These are phyloP conservation scores for Lichina pygmaea DNA, from an alignment of 495 filamentous ascomycete species.

Conservation along the genomic window DNA sequence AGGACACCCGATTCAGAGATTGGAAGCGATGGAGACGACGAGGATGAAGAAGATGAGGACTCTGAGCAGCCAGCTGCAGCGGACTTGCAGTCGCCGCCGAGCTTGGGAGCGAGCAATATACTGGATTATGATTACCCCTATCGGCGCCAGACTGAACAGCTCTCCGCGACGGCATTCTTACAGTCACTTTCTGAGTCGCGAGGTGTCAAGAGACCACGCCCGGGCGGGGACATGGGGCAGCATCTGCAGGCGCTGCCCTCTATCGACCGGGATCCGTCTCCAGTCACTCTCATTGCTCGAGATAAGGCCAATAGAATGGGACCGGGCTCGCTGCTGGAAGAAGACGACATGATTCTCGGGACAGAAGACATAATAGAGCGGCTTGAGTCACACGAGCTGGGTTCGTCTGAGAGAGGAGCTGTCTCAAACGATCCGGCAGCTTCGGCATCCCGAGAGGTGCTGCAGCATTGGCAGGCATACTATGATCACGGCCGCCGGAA, in stretches of 20 bases:
- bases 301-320: conserved; percentile 19
- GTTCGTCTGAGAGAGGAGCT: neutral
- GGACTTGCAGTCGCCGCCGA: neutral
- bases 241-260: conserved; percentile 15
- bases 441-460: conserved; percentile 10
- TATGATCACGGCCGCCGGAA: neutral
- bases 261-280: conserved; percentile 14
- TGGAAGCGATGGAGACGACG: conserved; percentile 14
- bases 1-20: conserved; percentile 8
- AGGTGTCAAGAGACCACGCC: conserved; percentile 13
- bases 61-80: neutral
- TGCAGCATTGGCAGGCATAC: neutral
- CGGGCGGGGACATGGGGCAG: conserved; percentile 5
- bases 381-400: conserved; percentile 7
- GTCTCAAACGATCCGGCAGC: too few relatives aligned
- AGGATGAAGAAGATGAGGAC: conserved; percentile 5
- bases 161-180: neutral
- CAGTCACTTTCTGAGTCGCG: conserved; percentile 10
- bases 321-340: conserved; percentile 18
- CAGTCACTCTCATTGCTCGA: conserved; percentile 22
- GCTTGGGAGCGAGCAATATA: neutral
- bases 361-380: conserved; percentile 23
- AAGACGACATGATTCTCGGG: conserved; percentile 24
- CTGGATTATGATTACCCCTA: too few relatives aligned
- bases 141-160: neutral